Evolutionary conservation across 345 rosid genomes (phyloP), one percentile per base, ranked within the genome.

Genomic region (Rubroshorea leprosula): DNA sequence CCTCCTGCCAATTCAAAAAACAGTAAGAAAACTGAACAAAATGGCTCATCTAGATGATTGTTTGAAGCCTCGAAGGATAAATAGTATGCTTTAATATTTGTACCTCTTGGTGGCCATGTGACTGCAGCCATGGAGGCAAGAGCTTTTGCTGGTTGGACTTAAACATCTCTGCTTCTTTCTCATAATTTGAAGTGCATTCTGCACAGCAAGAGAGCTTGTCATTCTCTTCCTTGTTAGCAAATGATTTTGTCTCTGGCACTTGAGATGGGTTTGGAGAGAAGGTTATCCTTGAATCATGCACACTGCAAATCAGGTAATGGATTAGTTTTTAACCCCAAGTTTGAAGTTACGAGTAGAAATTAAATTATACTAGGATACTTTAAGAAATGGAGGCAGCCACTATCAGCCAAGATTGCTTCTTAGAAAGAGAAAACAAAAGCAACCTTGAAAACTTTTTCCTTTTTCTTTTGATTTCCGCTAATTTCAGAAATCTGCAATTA

Each of bases 151-250:
- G 84, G 58, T 59, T 63, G 44, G 86, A 73, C 58, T 77, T 83
- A 45, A 82, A 71, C 1, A 75, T 25, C 44, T 74, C 79, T 49
- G 84, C 89, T 79, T 90, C 96, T 64, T 76, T 83, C 68, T 85
- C 91, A 51, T 72, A 90, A 51, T 75, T 80, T 12, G 76, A 81
- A 54, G 69, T 80, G 83, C 97, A 90, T 64, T 90, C 90, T 49
- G 72, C 75, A 41, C 96, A 90, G 63, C 81, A 76, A 49, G 44
- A 71, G 47, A 83, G 78, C 70, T 73, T 73, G n/a, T 79, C 83
- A 67, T 75, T 74, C 39, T 74, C 86, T 27, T 83, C 84, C 58
- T 77, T 81, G 64, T 61, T 75, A 20, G 67, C 67, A 45, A 64
- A 60, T 39, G 83, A 77, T 70, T 81, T 81, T 69, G 68, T 75